Evolutionary conservation across 2,329 filamentous ascomycete species (phyloP), one percentile per base, ranked within the genome.

Genomic region (Lecanicillium sp.): DNA sequence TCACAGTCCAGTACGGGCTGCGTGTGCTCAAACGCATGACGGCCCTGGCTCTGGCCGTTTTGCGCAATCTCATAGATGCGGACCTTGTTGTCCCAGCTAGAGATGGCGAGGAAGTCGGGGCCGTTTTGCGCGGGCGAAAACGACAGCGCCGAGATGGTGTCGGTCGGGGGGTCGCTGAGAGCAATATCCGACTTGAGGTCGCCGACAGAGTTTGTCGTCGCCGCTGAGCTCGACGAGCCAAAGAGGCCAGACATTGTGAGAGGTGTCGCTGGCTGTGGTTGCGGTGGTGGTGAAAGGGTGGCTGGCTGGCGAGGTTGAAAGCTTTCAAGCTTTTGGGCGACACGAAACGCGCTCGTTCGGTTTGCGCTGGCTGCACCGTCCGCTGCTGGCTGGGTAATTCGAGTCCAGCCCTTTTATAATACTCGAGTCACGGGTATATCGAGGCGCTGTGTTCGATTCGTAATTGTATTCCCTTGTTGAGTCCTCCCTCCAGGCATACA

Each of bases 21-120:
- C 48, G 87, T 83, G 63, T 94, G 87, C 50, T 94, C 84, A 56
- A 92, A 94, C 43, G 83, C 69, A 46, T 87, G 87, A 55, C 89
- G 90, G 36, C 87, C 88, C 58, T 87, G 79, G 55, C 84, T 90
- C 57, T 84, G 77, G 31, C 88, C 87, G 49, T 79, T 79, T 41
- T 65, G 66, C 48, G 82, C 79, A 57, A 97, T 87, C 62, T 97
- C 87, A 66, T 97, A 98, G 58, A 98, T 90, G 56, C 89, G 84
- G 46, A 97, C 87, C 61, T 95, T 94, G 69, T 94, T 94, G 65
- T 98, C 92, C 92, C 92, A 98, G 52, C 87, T 95, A 34, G 87
- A 71, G 27, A 96, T 86, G 17, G 90, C 88, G 14, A 98, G 72
- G 58, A 94, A 84, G 53, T 97, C 87, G 54, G 60, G 58, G 33